phyloP scores from a whole-genome alignment of 2,329 filamentous ascomycete genomes.

The Aphanocladium album region DNA sequence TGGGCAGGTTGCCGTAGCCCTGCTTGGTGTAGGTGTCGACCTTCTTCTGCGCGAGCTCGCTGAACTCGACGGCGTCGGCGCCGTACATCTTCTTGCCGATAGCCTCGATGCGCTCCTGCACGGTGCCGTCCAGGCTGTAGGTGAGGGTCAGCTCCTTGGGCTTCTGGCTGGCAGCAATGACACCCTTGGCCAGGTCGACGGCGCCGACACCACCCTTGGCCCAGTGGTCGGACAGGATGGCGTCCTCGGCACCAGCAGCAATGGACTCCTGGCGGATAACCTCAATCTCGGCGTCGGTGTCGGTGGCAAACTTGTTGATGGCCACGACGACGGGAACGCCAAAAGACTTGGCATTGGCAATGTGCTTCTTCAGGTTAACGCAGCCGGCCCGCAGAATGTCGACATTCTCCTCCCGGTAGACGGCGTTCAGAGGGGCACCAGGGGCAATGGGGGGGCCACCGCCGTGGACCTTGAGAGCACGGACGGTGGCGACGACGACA shows the following conservation, averaged over 20 bases:
- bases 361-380: constrained; percentile 93
- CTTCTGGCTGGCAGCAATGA: constrained; percentile 77
- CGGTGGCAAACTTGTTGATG: constrained; percentile 93
- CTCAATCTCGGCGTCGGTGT: constrained; percentile 86
- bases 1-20: constrained; percentile 87
- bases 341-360: constrained; percentile 81
- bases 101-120: constrained; percentile 84
- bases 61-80: constrained; percentile 83
- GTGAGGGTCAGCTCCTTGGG: constrained; percentile 84
- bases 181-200: constrained; percentile 78
- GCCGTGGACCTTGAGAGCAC: constrained; percentile 94
- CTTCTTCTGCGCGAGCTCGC: constrained; percentile 90
- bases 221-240: constrained; percentile 94
- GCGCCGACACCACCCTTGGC: constrained; percentile 90
- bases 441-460: constrained; percentile 91
- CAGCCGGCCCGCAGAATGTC: constrained; percentile 87
- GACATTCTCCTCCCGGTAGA: constrained; percentile 91
- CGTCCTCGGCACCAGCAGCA: constrained; percentile 87
- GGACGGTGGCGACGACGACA: constrained; percentile 90
- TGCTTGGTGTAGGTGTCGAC: constrained; percentile 91
- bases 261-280: constrained; percentile 88
- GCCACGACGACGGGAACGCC: constrained; percentile 93
- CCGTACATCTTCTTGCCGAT: constrained; percentile 96
- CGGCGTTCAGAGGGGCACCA: constrained; percentile 75
- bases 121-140: constrained; percentile 71